Evolutionary conservation across 345 rosid species (phyloP), one percentile per base, ranked within the genome.

Genomic region (Nephelium lappaceum): DNA sequence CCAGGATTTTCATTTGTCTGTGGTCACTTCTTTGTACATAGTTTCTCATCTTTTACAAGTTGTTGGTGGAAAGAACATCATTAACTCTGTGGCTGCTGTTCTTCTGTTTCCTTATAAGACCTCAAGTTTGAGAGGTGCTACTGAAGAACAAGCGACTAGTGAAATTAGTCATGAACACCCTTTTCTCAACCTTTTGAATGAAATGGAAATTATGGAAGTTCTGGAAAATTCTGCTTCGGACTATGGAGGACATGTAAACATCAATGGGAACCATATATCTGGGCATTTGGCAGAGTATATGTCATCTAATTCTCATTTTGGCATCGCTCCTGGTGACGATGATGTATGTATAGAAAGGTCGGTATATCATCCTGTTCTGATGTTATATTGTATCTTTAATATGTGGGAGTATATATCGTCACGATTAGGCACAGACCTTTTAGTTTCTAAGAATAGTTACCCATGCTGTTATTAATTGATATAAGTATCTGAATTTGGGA

Each of bases 21-120:
- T 81, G 16, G 78, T 84, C 69, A 88, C 90, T 67, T 88, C 93
- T 86, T 74, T 89, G 77, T 90, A 86, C 77, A 41, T 87, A 64
- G 79, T 91, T 82, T 82, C 89, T 82, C 89, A 79, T 51, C 79
- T 88, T 83, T 80, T 90, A 84, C 93, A 87, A 86, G 89, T 91
- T 67, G 84, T 91, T 77, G 92, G 91, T 53, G 92, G 90, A 78
- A 84, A 76, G 71, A 43, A 78, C 53, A 80, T 91, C 45, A 61
- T 81, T 65, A 85, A 87, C 53, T 69, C 80, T 70, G 86, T 90
- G 27, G 87, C 90, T 47, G 71, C 75, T 73, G 62, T 79, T 43
- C 74, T 88, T 79, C 67, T 91, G 62, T 83, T 83, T 79, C 90
- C 88, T 79, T 86, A 77, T 69, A 74, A 75, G 77, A 77, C 71